Base-by-base conservation (phyloP, 441 rosid genomes). In the Erodium chrysanthum region DNA sequence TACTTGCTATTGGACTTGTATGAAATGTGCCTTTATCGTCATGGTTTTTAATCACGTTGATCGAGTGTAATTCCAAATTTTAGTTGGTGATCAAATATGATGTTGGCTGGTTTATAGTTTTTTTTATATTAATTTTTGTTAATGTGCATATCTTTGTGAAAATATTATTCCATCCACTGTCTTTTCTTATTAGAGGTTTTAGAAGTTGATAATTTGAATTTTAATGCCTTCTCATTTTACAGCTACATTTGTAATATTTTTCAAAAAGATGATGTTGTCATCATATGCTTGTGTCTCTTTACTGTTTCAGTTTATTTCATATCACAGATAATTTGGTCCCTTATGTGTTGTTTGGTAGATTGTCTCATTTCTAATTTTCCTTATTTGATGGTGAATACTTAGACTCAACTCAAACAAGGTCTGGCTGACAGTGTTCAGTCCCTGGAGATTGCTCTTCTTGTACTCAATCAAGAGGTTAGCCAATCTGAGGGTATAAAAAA, bases 361-460 rank as follows among this genome's bases (percentile, higher is more conserved):
- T 27, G 58, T 60, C 69, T 71, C 48, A 76, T 74, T 40, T 70
- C 56, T 66, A 25, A 40, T 65, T 76, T 67, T 75, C 63, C 64
- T 78, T 76, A 37, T 67, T 84, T 73, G 68, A 67, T 75, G 81
- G 66, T 79, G 69, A 78, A 56, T 78, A 74, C 80, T 65, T 83
- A 91, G 96, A 83, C 79, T 75, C 81, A 78, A 76, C 74, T 73
- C 73, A 82, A 85, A 73, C 88, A 86, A 81, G 81, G 82, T 68
- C 75, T 80, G 69, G 72, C 74, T 80, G 76, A 77, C 67, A 75
- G 70, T 73, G 73, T 69, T 74, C 86, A 85, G 77, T 71, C 87
- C 48, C 66, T 90, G 80, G 99, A 91, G 75, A 82, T 56, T 86
- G 93, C 97, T 77, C 87, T 94, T 71, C 84, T 80, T 71, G 71